Base-by-base conservation (phyloP, 1,139 yeast species). In the Yueomyces sp. region DNA sequence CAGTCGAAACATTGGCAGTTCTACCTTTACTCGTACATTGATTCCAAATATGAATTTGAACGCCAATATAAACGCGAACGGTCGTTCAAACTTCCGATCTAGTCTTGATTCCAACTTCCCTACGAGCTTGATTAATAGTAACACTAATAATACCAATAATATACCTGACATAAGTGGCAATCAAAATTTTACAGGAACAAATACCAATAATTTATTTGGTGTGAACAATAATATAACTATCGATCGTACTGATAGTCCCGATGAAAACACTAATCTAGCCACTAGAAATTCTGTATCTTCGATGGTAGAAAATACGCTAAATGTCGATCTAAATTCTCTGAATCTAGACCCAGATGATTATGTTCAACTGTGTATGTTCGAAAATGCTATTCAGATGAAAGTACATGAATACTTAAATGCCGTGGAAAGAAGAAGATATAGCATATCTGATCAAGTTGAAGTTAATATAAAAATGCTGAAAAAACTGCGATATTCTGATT, bases 381-480 rank as follows among this genome's bases (percentile, higher is more conserved):
- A 55, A 39, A 39, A 44, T 1, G 41, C 47, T 4, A 42, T 56
- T 27, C 50, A 52, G 39, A 44, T 37, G 3, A 56, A 55, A 39
- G 48, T 54, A 2, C 47, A 52, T 36, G 47, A 40, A 7, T 54
- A 50, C 41, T 41, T 55, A 29, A 45, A 44, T 27, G 47, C 45
- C 5, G 51, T 55, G 37, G 57, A 55, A 36, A 44, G 37, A 27
- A 49, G 55, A 42, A 51, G 59, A 42, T 48, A 44, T 25, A 42
- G 42, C 7, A 51, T 53, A 12, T 36, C 49, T 4, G 45, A 46
- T 37, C 56, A 55, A 38, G 48, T 56, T n/a, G 52, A 51, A 28
- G 27, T 44, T n/a, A 53, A 53, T 36, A 51, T 50, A 29, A 39
- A 38, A 6, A 50, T 43, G 36, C 35, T 56, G 11, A 50, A 48